phyloP scores from a whole-genome alignment of 2,329 filamentous ascomycete species.

The Venturia effusa region DNA sequence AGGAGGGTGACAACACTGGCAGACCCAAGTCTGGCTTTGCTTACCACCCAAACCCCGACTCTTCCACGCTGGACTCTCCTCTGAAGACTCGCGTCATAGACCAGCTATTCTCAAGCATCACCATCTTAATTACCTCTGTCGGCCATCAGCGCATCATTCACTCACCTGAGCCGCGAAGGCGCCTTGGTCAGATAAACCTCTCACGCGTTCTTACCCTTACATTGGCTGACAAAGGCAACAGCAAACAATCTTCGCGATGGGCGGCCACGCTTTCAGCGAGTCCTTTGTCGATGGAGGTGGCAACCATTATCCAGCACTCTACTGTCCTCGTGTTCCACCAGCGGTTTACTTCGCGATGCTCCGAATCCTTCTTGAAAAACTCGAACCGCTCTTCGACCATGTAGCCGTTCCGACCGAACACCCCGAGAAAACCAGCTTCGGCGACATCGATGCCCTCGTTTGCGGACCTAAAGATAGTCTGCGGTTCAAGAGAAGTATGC shows the following conservation, averaged over 20 bases:
- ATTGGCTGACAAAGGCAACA: background rate
- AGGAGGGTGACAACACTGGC: too few relatives aligned
- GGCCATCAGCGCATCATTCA: too few relatives aligned
- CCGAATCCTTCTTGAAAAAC: background rate
- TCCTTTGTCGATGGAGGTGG: background rate
- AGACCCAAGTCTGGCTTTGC: too few relatives aligned
- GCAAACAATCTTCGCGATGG: background rate
- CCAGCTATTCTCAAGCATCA: too few relatives aligned
- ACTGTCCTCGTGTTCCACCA: background rate
- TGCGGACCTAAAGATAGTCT: background rate
- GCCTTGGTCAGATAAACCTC: background rate
- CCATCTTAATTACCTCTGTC: too few relatives aligned
- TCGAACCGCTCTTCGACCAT: background rate
- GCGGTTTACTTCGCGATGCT: background rate
- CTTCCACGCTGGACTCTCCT: too few relatives aligned
- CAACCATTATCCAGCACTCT: background rate
- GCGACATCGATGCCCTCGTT: background rate
- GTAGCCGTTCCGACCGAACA: background rate
- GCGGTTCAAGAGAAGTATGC: background rate
- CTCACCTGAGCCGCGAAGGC: background rate
- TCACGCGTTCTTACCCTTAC: background rate
- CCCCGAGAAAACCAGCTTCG: background rate
- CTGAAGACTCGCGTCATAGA: too few relatives aligned
- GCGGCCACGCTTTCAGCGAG: background rate
- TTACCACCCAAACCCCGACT: too few relatives aligned